A percentile compares a stretch with the other conserved stretches of the same genome.
Conservation (phyloP, 2,329 filamentous ascomycete species). For the Talaromyces sp. region DNA sequence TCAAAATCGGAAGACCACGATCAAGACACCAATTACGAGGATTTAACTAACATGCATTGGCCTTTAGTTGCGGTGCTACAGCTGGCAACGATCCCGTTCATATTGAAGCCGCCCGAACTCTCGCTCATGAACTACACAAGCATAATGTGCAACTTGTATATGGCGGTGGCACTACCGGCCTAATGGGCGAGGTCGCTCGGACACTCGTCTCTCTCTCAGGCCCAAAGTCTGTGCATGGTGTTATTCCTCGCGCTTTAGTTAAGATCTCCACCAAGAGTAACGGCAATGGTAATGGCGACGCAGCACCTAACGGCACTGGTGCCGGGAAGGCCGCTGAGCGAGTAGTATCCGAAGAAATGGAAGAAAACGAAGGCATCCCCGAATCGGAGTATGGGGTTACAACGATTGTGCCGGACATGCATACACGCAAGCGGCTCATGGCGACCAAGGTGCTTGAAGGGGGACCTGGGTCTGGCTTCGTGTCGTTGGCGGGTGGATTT, state of each 20-base stretch:
- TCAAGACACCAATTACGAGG: neutral
- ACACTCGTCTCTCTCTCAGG: conserved; percentile 83
- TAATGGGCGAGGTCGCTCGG: conserved; percentile 93
- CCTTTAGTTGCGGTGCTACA: conserved; percentile 74
- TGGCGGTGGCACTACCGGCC: conserved; percentile 87
- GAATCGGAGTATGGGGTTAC: conserved; percentile 71
- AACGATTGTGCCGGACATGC: conserved; percentile 93
- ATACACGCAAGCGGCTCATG: conserved; percentile 94
- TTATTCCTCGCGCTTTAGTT: conserved; percentile 86
- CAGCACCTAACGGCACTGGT: conserved; percentile 53
- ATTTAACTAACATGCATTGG: neutral
- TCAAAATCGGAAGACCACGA: neutral
- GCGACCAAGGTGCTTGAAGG: conserved; percentile 81
- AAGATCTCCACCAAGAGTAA: conserved; percentile 61
- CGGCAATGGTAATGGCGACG: conserved; percentile 13
- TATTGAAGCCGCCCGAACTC: conserved; percentile 73
- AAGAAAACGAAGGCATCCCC: conserved; percentile 30
- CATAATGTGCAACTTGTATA: conserved; percentile 85
- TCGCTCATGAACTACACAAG: conserved; percentile 73
- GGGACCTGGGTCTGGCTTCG: conserved; percentile 82
- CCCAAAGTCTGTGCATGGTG: conserved; percentile 81
- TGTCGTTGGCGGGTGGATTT: conserved; percentile 86
- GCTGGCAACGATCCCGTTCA: conserved; percentile 73
- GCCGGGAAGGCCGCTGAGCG: conserved; percentile 52
- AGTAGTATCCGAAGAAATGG: conserved; percentile 54